A percentile compares a stretch with the other conserved stretches of the same genome.
phyloP scores from a whole-genome alignment of 371 early-diverging fungal species.

The Amoeboaphelidium occidentale region DNA sequence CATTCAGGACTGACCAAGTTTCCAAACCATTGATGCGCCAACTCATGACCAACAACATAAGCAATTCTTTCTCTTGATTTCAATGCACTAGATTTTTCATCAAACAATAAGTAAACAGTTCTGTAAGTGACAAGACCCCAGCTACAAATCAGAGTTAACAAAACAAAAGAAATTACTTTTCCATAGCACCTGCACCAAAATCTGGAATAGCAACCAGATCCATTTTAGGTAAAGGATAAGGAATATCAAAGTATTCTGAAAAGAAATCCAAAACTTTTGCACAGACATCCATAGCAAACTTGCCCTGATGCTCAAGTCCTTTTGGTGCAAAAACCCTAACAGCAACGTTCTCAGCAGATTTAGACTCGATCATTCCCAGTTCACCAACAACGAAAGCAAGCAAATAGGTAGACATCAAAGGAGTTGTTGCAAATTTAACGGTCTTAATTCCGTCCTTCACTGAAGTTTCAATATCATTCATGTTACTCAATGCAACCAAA shows the following conservation, averaged over 20 bases:
- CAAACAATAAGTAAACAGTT: slow-evolving; percentile 38
- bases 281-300: slow-evolving; percentile 50
- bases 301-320: slow-evolving; percentile 38
- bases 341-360: slow-evolving; percentile 29
- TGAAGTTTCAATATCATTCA: slow-evolving; percentile 26
- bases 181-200: slow-evolving; percentile 50
- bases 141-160: background rate
- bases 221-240: slow-evolving; percentile 66
- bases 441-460: slow-evolving; percentile 16
- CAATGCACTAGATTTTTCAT: slow-evolving; percentile 30
- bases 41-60: slow-evolving; percentile 70
- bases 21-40: slow-evolving; percentile 79
- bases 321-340: slow-evolving; percentile 51
- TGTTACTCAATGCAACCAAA: slow-evolving; percentile 59
- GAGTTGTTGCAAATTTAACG: slow-evolving; percentile 50
- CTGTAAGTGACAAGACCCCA: slow-evolving; percentile 61
- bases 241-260: slow-evolving; percentile 47
- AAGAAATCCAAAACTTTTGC: slow-evolving; percentile 43
- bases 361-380: slow-evolving; percentile 57
- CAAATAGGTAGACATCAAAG: slow-evolving; percentile 76
- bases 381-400: slow-evolving; percentile 74
- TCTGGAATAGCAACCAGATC: slow-evolving; percentile 77
- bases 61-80: slow-evolving; percentile 46
- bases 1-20: slow-evolving; percentile 78
- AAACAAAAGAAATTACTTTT: slow-evolving; percentile 70